Conservation (phyloP, 768 basidiomycete species). For the Auricularia sp. region DNA sequence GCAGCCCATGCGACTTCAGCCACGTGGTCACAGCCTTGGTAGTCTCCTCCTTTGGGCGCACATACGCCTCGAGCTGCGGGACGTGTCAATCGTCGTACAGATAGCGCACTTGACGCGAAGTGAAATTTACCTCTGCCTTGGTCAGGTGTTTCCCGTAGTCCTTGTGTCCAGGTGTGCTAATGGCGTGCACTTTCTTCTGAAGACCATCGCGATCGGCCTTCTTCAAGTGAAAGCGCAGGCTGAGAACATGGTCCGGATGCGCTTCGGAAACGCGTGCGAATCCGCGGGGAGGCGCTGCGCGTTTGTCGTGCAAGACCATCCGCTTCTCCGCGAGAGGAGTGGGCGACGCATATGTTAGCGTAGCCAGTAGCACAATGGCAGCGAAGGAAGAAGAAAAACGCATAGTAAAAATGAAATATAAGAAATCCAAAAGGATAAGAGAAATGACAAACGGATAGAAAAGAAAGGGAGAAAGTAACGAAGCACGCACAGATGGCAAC, state of each 20-base stretch:
- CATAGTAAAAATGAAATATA: not conserved
- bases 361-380: not conserved
- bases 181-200: not conserved
- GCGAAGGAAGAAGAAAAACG: not conserved
- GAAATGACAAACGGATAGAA: not conserved
- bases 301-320: not conserved
- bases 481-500: not conserved
- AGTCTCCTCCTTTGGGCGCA: not conserved
- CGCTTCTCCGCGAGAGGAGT: not conserved
- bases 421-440: not conserved
- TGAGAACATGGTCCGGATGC: not conserved
- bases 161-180: not conserved
- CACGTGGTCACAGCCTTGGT: not conserved
- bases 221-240: not conserved
- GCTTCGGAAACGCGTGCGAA: not conserved
- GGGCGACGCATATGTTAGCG: not conserved
- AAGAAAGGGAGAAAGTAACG: not conserved
- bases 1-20: not conserved
- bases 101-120: not conserved
- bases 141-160: not conserved
- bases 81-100: not conserved
- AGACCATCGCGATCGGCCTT: not conserved
- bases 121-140: not conserved
- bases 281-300: not conserved
- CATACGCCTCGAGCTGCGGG: slow-evolving; percentile 1